These are phyloP conservation scores for Zasmidium citrigriseum DNA, from an alignment of 2,329 filamentous ascomycete species.

Conservation along the genomic window DNA sequence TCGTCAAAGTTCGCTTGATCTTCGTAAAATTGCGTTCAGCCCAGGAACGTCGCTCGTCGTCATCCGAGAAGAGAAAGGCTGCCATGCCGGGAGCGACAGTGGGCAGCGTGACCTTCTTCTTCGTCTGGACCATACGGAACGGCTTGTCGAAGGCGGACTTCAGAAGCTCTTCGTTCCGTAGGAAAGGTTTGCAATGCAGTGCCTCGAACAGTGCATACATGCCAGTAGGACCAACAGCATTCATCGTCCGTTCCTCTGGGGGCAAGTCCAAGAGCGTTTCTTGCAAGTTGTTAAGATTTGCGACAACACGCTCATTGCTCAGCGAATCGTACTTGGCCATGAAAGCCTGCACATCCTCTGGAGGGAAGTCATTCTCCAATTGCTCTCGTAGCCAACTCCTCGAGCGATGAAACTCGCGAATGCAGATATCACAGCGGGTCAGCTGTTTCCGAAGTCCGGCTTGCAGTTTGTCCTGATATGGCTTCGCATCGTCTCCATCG, in stretches of 20 bases:
- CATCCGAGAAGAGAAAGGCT: conserved; percentile 77
- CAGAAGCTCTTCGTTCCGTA: conserved; percentile 59
- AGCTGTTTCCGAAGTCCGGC: conserved; percentile 44
- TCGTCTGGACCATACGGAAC: conserved; percentile 77
- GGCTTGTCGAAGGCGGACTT: conserved; percentile 73
- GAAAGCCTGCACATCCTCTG: conserved; percentile 47
- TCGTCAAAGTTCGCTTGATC: conserved; percentile 63
- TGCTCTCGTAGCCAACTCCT: conserved; percentile 42
- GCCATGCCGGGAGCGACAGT: conserved; percentile 80
- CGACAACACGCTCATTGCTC: conserved; percentile 46
- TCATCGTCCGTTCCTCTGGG: conserved; percentile 52
- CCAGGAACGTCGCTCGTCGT: conserved; percentile 65
- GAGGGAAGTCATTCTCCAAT: conserved; percentile 46
- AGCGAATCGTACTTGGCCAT: conserved; percentile 46
- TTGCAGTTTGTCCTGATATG: conserved; percentile 44
- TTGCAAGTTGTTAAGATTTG: conserved; percentile 45
- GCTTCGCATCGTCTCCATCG: conserved; percentile 48
- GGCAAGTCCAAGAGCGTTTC: conserved; percentile 46
- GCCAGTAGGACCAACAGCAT: conserved; percentile 57
- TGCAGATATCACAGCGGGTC: conserved; percentile 51
- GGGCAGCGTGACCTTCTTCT: conserved; percentile 74
- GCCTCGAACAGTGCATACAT: conserved; percentile 85
- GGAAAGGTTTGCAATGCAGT: conserved; percentile 78
- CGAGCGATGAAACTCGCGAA: conserved; percentile 50
- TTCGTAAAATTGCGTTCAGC: conserved; percentile 68